Percentiles rank a stretch among this genome's conserved stretches.
Evolutionary conservation across 1,139 yeast genomes (phyloP).

Genomic region (Citeromyces hawaiiensis): DNA sequence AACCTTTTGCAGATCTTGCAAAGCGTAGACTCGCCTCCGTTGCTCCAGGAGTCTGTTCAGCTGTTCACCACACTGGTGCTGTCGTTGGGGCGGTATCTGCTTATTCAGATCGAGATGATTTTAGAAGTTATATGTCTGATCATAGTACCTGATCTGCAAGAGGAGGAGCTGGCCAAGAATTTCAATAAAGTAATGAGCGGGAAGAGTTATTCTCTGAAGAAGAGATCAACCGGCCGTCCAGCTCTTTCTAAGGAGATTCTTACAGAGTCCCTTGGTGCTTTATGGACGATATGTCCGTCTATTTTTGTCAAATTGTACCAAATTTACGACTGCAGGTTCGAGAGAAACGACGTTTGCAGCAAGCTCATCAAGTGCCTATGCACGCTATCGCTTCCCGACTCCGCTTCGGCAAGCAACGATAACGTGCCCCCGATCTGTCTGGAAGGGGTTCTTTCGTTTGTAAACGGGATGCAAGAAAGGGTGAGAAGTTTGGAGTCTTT

Average conservation of each 20-base stretch:
- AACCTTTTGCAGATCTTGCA: conserved; percentile 73
- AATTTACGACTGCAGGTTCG: conserved; percentile 85
- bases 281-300: conserved; percentile 74
- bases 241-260: conserved; percentile 52
- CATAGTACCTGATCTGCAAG: not conserved
- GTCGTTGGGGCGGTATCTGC: conserved; percentile 42
- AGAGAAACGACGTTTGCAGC: conserved; percentile 68
- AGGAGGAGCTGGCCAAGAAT: not conserved
- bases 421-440: conserved; percentile 89
- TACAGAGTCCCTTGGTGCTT: conserved; percentile 69
- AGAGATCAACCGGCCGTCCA: conserved; percentile 8
- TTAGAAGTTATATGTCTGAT: conserved; percentile 35
- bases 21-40: conserved; percentile 45
- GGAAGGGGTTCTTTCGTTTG: conserved; percentile 68
- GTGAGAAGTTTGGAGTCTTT: conserved; percentile 20
- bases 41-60: conserved; percentile 66
- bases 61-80: conserved; percentile 57
- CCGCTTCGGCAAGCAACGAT: conserved; percentile 64
- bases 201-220: conserved; percentile 9
- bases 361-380: conserved; percentile 60
- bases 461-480: conserved; percentile 54
- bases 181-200: conserved; percentile 10
- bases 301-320: conserved; percentile 70
- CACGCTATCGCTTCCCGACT: conserved; percentile 66
- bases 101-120: conserved; percentile 57